Percentiles rank a stretch among this genome's conserved stretches.
These are phyloP conservation scores for Sporothrix phasma DNA, from an alignment of 2,329 filamentous ascomycete species.

Conservation along the genomic window DNA sequence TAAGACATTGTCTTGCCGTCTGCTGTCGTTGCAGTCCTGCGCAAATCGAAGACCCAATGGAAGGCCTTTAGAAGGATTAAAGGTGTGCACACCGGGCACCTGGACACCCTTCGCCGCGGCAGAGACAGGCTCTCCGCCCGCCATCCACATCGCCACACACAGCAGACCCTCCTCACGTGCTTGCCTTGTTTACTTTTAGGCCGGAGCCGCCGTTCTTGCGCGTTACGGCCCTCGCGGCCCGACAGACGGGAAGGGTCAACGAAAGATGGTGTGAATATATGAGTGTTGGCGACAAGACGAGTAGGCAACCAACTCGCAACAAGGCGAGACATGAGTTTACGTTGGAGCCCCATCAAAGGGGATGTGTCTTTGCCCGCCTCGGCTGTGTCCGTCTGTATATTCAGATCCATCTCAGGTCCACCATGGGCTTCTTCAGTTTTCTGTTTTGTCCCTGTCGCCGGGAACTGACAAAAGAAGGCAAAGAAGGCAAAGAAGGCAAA, in stretches of 20 bases:
- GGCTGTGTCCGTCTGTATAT: too few species aligned
- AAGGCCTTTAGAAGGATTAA: neutral
- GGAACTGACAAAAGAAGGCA: neutral
- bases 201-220: neutral
- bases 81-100: neutral
- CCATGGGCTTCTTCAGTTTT: neutral
- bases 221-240: constrained; percentile 5
- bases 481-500: neutral
- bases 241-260: neutral
- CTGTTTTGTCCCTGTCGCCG: neutral
- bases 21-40: too few species aligned
- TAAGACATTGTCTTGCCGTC: constrained; percentile 7
- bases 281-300: neutral
- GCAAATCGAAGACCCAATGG: neutral
- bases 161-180: neutral
- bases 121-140: neutral
- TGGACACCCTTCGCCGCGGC: neutral
- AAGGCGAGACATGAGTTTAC: neutral
- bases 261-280: neutral
- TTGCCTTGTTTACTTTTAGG: neutral
- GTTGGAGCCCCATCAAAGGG: too few species aligned
- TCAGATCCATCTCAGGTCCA: too few species aligned
- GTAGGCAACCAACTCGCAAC: neutral
- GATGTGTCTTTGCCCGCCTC: neutral
- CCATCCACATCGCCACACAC: neutral